Percentiles rank a stretch among this genome's conserved stretches.
These are phyloP conservation scores for Boletus reticulatus DNA, from an alignment of 768 basidiomycete genomes.

Conservation along the genomic window DNA sequence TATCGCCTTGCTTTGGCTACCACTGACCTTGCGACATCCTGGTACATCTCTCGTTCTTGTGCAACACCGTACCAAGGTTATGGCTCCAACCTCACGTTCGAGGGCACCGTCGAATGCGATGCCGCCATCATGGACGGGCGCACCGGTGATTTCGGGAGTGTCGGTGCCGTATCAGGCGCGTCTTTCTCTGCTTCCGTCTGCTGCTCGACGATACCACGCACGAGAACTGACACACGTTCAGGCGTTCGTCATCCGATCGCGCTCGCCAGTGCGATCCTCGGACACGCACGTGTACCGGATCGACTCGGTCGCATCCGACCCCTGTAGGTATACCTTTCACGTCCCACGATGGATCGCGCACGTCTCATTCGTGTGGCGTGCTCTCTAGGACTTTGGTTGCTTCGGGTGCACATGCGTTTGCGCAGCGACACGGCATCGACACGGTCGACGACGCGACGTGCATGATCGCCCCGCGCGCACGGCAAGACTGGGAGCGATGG, in stretches of 20 bases:
- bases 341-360: too few relatives aligned
- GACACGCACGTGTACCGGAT: conserved; percentile 46
- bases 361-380: too few relatives aligned
- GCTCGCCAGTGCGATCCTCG: conserved; percentile 56
- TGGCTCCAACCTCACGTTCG: conserved; percentile 74
- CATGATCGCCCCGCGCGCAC: conserved; percentile 51
- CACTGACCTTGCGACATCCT: neutral
- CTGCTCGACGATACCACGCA: neutral
- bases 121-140: conserved; percentile 66
- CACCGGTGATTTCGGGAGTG: conserved; percentile 58
- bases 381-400: conserved; percentile 54
- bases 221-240: conserved; percentile 17
- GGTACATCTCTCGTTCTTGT: neutral
- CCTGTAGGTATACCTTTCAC: conserved; percentile 41
- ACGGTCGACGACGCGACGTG: conserved; percentile 40
- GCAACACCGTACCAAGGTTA: conserved; percentile 42
- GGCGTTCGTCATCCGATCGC: conserved; percentile 71
- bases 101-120: conserved; percentile 81
- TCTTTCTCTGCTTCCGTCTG: neutral
- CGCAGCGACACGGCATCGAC: conserved; percentile 29
- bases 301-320: conserved; percentile 68
- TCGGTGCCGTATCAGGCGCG: conserved; percentile 70
- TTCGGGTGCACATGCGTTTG: conserved; percentile 60
- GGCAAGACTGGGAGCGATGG: conserved; percentile 62
- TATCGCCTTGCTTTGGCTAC: neutral